phyloP scores from a whole-genome alignment of 345 rosid genomes.

The Hypericum androsaemum region DNA sequence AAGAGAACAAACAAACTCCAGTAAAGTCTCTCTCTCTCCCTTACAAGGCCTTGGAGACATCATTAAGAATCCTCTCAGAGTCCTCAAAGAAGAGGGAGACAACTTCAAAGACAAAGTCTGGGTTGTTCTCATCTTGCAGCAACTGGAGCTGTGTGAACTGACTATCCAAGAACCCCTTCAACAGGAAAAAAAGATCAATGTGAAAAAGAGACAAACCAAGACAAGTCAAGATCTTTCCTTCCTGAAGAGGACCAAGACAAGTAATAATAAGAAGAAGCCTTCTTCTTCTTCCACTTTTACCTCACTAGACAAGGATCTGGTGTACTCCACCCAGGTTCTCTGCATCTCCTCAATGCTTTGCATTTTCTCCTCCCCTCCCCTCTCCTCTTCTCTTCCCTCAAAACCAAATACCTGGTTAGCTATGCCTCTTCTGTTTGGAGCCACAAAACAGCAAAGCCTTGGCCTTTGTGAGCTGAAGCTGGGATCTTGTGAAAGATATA shows the following conservation, averaged over 20 bases:
- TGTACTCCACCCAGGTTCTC: constrained; percentile 59
- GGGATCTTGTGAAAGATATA: no score
- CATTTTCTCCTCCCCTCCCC: constrained; percentile 70
- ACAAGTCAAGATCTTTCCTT: not conserved
- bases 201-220: constrained; percentile 1
- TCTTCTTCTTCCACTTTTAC: constrained; percentile 20
- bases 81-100: constrained; percentile 89
- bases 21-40: constrained; percentile 9
- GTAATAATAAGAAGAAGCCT: not conserved
- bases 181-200: not conserved
- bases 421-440: no score
- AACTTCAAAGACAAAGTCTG: constrained; percentile 89
- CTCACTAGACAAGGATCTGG: constrained; percentile 68
- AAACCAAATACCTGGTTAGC: no score
- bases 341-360: constrained; percentile 69
- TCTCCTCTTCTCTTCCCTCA: constrained; percentile 2
- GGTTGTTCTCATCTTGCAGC: constrained; percentile 93
- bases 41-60: constrained; percentile 71
- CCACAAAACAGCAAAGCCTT: no score
- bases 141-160: constrained; percentile 85
- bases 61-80: constrained; percentile 77
- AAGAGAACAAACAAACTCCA: constrained; percentile 1
- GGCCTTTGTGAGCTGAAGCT: no score
- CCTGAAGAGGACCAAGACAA: not conserved
- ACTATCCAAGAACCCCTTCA: constrained; percentile 72